These are phyloP conservation scores for Claviceps sp. DNA, from an alignment of 2,329 filamentous ascomycete species.

Conservation along the genomic window DNA sequence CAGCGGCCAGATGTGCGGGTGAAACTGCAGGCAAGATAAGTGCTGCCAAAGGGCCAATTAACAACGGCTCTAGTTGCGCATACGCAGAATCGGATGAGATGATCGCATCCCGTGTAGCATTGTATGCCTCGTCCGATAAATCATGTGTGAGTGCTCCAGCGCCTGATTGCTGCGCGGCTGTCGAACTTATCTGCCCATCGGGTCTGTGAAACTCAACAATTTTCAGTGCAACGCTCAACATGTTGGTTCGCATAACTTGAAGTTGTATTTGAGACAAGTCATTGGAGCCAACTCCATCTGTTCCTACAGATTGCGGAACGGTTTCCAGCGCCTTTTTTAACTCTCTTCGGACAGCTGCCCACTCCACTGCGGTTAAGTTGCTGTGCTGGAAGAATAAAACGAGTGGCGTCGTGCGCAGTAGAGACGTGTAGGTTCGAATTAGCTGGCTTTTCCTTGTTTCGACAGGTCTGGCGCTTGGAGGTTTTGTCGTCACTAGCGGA, in stretches of 20 bases:
- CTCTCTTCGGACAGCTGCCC: conserved; percentile 30
- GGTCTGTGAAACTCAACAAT: conserved; percentile 73
- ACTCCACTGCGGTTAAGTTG: conserved; percentile 56
- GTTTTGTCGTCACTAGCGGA: conserved; percentile 54
- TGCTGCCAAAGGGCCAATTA: conserved; percentile 69
- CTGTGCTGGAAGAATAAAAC: conserved; percentile 71
- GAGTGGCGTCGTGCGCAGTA: conserved; percentile 73
- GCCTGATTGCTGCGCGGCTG: conserved; percentile 17
- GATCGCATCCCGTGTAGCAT: conserved; percentile 27
- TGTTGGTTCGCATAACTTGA: conserved; percentile 76
- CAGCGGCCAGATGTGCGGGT: conserved; percentile 70
- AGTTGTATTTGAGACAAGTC: conserved; percentile 55
- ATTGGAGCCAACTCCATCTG: conserved; percentile 18
- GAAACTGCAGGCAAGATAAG: conserved; percentile 73
- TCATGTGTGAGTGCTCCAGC: conserved; percentile 32
- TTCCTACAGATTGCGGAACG: conserved; percentile 21
- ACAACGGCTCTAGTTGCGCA: conserved; percentile 55
- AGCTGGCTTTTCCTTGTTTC: conserved; percentile 87
- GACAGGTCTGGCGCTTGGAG: conserved; percentile 73
- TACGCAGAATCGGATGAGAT: conserved; percentile 29
- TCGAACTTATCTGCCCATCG: conserved; percentile 22
- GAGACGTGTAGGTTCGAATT: conserved; percentile 70
- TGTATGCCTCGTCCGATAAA: conserved; percentile 39
- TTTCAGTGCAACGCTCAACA: conserved; percentile 73
- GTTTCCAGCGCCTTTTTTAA: conserved; percentile 28